These are phyloP conservation scores for Pyrenochaeta sp. DNA, from an alignment of 2,329 filamentous ascomycete genomes.

Conservation along the genomic window DNA sequence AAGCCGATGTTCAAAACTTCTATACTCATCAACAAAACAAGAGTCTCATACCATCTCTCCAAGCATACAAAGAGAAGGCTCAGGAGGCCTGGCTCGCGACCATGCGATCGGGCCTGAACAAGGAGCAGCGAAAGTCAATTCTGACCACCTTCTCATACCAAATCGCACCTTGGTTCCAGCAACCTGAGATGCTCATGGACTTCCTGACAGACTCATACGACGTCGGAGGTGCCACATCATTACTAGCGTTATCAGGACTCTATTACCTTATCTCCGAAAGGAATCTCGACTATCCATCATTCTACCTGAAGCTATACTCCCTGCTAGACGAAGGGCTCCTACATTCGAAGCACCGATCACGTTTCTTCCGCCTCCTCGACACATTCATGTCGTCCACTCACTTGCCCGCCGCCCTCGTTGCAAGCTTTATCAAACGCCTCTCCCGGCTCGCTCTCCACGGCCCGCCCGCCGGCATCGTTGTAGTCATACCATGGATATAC, in stretches of 20 bases:
- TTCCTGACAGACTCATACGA: slow-evolving; percentile 96
- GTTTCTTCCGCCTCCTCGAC: slow-evolving; percentile 91
- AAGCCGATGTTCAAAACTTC: slow-evolving; percentile 73
- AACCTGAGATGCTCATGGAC: slow-evolving; percentile 90
- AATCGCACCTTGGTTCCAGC: slow-evolving; percentile 88
- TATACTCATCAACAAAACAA: slow-evolving; percentile 73
- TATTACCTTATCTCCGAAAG: slow-evolving; percentile 94
- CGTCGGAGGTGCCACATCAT: slow-evolving; percentile 81
- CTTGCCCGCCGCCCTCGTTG: slow-evolving; percentile 87
- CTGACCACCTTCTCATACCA: slow-evolving; percentile 77
- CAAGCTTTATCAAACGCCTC: slow-evolving; percentile 96
- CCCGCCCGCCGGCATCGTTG: slow-evolving; percentile 88
- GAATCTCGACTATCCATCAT: slow-evolving; percentile 94
- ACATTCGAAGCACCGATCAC: slow-evolving; percentile 92
- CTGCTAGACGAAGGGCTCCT: slow-evolving; percentile 85
- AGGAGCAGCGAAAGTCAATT: slow-evolving; percentile 80
- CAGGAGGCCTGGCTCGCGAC: slow-evolving; percentile 88
- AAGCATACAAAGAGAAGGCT: slow-evolving; percentile 78
- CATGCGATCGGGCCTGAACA: slow-evolving; percentile 71
- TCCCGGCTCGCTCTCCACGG: slow-evolving; percentile 84
- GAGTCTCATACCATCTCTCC: slow-evolving; percentile 66
- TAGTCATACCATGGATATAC: slow-evolving; percentile 91
- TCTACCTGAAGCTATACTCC: slow-evolving; percentile 94
- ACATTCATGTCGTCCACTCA: slow-evolving; percentile 91
- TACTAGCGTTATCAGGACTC: slow-evolving; percentile 88